Conservation (phyloP, 208 protist genomes). For the Wallacemonas rigidus region DNA sequence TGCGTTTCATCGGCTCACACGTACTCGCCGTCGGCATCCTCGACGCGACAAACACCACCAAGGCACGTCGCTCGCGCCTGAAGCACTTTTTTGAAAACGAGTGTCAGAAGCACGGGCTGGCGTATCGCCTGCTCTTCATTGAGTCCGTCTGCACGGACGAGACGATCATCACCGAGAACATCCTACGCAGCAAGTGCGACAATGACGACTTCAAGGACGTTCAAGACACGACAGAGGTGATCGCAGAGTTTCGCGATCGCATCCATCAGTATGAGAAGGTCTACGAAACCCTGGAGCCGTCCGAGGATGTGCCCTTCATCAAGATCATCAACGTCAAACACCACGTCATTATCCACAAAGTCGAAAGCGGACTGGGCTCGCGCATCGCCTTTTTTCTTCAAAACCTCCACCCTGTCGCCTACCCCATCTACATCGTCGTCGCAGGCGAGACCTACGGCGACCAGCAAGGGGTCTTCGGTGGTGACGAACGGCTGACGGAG, state of each 20-base stretch:
- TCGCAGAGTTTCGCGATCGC: slow-evolving; percentile 76
- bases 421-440: slow-evolving; percentile 85
- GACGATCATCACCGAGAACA: slow-evolving; percentile 88
- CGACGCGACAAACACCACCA: slow-evolving; percentile 93
- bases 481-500: slow-evolving; percentile 71
- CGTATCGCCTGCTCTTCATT: slow-evolving; percentile 89
- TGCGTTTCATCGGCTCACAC: slow-evolving; percentile 74
- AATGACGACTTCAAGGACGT: slow-evolving; percentile 91
- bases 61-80: slow-evolving; percentile 61
- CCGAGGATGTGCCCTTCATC: slow-evolving; percentile 76
- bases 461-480: slow-evolving; percentile 66
- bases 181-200: slow-evolving; percentile 85
- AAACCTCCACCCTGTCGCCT: slow-evolving; percentile 87
- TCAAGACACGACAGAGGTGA: slow-evolving; percentile 75
- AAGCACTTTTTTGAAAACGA: slow-evolving; percentile 63
- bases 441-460: slow-evolving; percentile 81
- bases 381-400: slow-evolving; percentile 88
- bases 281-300: slow-evolving; percentile 78
- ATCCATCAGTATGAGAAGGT: slow-evolving; percentile 90
- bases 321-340: slow-evolving; percentile 91
- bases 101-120: slow-evolving; percentile 34
- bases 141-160: slow-evolving; percentile 92
- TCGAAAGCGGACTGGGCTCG: slow-evolving; percentile 69
- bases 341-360: slow-evolving; percentile 81
- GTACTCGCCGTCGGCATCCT: slow-evolving; percentile 84